These are phyloP conservation scores for Nakaseomyces bracarensis DNA, from an alignment of 1,139 yeast genomes.

Conservation along the genomic window DNA sequence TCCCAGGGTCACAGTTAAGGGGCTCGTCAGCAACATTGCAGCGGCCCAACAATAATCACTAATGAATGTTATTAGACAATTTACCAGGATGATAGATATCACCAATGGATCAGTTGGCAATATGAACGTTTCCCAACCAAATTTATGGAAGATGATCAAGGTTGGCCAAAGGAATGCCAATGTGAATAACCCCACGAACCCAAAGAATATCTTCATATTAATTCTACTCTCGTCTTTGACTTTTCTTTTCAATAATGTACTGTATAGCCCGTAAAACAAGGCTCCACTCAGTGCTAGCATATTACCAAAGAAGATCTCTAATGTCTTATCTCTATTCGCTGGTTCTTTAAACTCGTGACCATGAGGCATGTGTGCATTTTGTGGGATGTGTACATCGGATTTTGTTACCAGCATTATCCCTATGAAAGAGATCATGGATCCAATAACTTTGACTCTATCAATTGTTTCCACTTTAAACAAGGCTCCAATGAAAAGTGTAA, in stretches of 20 bases:
- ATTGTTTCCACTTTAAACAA: constrained; percentile 62
- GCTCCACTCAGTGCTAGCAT: constrained; percentile 77
- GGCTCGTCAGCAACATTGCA: constrained; percentile 87
- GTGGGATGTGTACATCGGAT: constrained; percentile 35
- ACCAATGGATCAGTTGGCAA: constrained; percentile 52
- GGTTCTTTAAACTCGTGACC: background rate
- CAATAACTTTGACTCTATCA: constrained; percentile 55
- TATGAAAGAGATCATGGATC: constrained; percentile 59
- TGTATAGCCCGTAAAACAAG: constrained; percentile 79
- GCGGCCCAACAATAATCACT: constrained; percentile 95
- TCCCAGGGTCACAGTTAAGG: constrained; percentile 92
- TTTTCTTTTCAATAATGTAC: constrained; percentile 68
- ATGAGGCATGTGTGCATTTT: constrained; percentile 3
- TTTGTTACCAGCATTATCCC: constrained; percentile 72
- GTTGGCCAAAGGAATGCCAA: constrained; percentile 77
- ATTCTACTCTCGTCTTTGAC: constrained; percentile 66
- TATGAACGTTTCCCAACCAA: constrained; percentile 61
- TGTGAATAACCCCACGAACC: constrained; percentile 86
- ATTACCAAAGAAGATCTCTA: constrained; percentile 62
- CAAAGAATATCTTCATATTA: constrained; percentile 82
- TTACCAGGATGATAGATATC: constrained; percentile 47
- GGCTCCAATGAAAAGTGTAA: constrained; percentile 79
- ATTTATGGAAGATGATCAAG: constrained; percentile 51
- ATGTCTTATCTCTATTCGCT: constrained; percentile 1
- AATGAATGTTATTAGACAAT: constrained; percentile 69